Conservation (phyloP, 2,329 filamentous ascomycete genomes). For the Ophiosphaerella narmari region DNA sequence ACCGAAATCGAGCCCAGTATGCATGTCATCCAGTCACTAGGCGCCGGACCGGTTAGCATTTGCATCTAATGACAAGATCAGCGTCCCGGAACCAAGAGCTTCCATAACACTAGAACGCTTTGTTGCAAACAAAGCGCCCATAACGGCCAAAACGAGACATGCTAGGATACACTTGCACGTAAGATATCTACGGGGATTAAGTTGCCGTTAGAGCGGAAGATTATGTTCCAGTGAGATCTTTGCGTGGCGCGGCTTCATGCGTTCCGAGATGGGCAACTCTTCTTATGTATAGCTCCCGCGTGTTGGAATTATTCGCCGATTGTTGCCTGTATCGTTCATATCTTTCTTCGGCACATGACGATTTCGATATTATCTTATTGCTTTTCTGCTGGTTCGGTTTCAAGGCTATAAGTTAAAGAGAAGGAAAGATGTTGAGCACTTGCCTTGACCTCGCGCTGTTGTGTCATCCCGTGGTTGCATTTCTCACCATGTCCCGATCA, state of each 20-base stretch:
- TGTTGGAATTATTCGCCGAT: not conserved
- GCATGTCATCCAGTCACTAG: not conserved
- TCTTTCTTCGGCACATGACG: slow-evolving; percentile 9
- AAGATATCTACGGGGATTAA: slow-evolving; percentile 14
- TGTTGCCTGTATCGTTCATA: not conserved
- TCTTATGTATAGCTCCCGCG: slow-evolving; percentile 16
- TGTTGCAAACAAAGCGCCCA: slow-evolving; percentile 3
- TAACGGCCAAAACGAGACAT: slow-evolving; percentile 6
- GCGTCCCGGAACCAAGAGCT: slow-evolving; percentile 17
- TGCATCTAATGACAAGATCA: slow-evolving; percentile 10
- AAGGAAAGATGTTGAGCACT: slow-evolving; percentile 28
- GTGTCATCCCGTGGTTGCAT: slow-evolving; percentile 37
- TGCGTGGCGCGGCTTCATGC: slow-evolving; percentile 31
- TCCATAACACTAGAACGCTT: slow-evolving; percentile 24
- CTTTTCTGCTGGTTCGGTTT: not conserved
- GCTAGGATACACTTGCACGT: slow-evolving; percentile 6
- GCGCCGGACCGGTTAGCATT: not conserved
- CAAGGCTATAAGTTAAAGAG: not conserved
- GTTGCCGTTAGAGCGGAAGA: slow-evolving; percentile 9
- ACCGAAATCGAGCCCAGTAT: slow-evolving; percentile 2
- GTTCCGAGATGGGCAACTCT: slow-evolving; percentile 16
- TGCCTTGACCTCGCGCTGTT: slow-evolving; percentile 39
- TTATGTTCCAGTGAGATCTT: slow-evolving; percentile 19
- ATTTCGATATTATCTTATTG: not conserved
- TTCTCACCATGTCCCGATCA: slow-evolving; percentile 32